Percentiles rank a stretch among this genome's conserved stretches.
Evolutionary conservation across 2,329 filamentous ascomycete species (phyloP).

Genomic region (Pseudogymnoascus sp.): DNA sequence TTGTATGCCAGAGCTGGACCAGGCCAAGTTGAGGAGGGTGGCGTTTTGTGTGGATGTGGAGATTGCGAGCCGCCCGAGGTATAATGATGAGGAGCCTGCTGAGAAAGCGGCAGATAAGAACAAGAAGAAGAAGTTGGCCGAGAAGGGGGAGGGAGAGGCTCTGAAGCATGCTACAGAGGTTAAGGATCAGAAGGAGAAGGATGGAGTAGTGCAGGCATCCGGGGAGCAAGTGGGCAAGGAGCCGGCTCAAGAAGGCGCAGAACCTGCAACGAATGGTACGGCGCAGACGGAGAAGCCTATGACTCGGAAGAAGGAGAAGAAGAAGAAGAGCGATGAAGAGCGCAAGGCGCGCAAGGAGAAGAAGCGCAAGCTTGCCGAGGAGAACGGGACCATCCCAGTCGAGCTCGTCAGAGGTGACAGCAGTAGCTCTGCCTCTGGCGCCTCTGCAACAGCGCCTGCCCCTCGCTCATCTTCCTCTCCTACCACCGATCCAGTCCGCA

Average conservation of each 20-base stretch:
- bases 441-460: slow-evolving; percentile 24
- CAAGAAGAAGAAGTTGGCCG: slow-evolving; percentile 55
- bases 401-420: slow-evolving; percentile 67
- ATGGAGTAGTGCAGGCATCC: slow-evolving; percentile 36
- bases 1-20: slow-evolving; percentile 68
- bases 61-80: slow-evolving; percentile 80
- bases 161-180: slow-evolving; percentile 58
- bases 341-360: slow-evolving; percentile 87
- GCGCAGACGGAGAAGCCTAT: slow-evolving; percentile 29
- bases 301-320: slow-evolving; percentile 84
- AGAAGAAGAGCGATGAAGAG: slow-evolving; percentile 89
- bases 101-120: slow-evolving; percentile 44
- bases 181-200: slow-evolving; percentile 50
- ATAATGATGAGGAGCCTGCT: slow-evolving; percentile 46
- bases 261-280: slow-evolving; percentile 24
- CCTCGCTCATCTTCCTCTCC: slow-evolving; percentile 57
- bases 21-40: slow-evolving; percentile 74
- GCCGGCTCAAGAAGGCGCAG: slow-evolving; percentile 29
- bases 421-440: slow-evolving; percentile 41
- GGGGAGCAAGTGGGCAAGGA: slow-evolving; percentile 36
- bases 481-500: slow-evolving; percentile 83
- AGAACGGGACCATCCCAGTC: slow-evolving; percentile 78
- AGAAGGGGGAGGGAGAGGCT: slow-evolving; percentile 67
- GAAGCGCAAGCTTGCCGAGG: slow-evolving; percentile 74
- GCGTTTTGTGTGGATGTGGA: slow-evolving; percentile 97